Percentiles rank a stretch among this genome's conserved stretches.
phyloP scores from a whole-genome alignment of 2,329 filamentous ascomycete species.

The Pyricularia sp. region DNA sequence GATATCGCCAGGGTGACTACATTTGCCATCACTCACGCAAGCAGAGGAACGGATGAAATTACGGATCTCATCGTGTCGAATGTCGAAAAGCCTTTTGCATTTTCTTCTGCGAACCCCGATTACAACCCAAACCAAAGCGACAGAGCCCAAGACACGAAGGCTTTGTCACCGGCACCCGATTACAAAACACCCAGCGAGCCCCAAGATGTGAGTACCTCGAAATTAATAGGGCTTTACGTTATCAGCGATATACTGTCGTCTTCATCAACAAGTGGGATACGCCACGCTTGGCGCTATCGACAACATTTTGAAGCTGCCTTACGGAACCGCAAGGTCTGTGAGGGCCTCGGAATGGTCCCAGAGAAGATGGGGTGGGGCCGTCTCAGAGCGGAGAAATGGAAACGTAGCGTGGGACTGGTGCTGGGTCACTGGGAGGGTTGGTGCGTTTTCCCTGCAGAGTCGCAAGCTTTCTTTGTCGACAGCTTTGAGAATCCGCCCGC shows the following conservation, averaged over 20 bases:
- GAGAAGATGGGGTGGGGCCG: slow-evolving; percentile 70
- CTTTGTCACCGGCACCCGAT: slow-evolving; percentile 25
- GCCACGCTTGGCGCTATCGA: slow-evolving; percentile 80
- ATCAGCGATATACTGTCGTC: slow-evolving; percentile 70
- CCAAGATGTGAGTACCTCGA: slow-evolving; percentile 60
- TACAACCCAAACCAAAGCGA: slow-evolving; percentile 28
- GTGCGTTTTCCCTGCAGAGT: slow-evolving; percentile 65
- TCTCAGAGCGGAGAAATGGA: slow-evolving; percentile 76
- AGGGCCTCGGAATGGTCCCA: slow-evolving; percentile 63
- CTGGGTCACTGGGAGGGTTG: slow-evolving; percentile 63
- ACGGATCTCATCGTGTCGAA: slow-evolving; percentile 84
- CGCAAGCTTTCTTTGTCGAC: slow-evolving; percentile 60
- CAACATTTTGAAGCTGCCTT: slow-evolving; percentile 70
- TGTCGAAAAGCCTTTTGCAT: slow-evolving; percentile 65
- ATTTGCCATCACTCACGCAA: slow-evolving; percentile 84
- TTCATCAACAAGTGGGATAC: slow-evolving; percentile 64
- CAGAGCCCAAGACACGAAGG: slow-evolving; percentile 25
- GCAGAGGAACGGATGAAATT: slow-evolving; percentile 77
- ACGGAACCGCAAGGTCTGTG: slow-evolving; percentile 60
- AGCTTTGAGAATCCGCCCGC: slow-evolving; percentile 63
- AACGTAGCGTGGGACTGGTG: slow-evolving; percentile 61
- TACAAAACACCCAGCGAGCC: slow-evolving; percentile 32
- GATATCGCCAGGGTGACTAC: slow-evolving; percentile 79
- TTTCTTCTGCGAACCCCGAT: slow-evolving; percentile 60
- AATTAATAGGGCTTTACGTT: slow-evolving; percentile 73